These are phyloP conservation scores for Sarocladium strictum DNA, from an alignment of 2,329 filamentous ascomycete species.

Conservation along the genomic window DNA sequence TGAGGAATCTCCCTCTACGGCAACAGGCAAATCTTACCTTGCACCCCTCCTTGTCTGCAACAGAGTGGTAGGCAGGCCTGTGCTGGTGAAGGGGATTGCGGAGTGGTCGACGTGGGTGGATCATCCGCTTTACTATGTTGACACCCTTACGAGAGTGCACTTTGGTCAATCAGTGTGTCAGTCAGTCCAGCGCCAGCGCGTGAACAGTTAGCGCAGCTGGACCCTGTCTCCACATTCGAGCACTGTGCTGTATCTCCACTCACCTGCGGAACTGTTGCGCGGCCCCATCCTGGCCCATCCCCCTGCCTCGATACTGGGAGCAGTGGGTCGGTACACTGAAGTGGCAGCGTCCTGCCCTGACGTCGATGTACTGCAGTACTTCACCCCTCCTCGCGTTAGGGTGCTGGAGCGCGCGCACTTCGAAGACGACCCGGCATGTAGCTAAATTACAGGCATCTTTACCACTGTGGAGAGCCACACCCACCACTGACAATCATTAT, in stretches of 20 bases:
- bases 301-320: not conserved
- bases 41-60: not conserved
- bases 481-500: not conserved
- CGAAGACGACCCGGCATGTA: too few relatives aligned
- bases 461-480: not conserved
- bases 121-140: not conserved
- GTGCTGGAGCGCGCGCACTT: too few relatives aligned
- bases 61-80: not conserved
- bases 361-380: not conserved
- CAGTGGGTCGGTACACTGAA: not conserved
- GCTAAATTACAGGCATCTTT: too few relatives aligned
- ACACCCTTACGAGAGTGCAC: not conserved
- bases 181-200: not conserved
- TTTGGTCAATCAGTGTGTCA: not conserved
- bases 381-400: slow-evolving; percentile 1
- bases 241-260: not conserved
- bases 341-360: not conserved
- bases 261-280: slow-evolving; percentile 4
- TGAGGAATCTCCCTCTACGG: too few relatives aligned
- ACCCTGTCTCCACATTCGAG: slow-evolving; percentile 1
- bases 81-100: not conserved
- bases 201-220: not conserved
- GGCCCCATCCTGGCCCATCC: not conserved
- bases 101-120: not conserved
- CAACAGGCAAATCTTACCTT: not conserved